Conservation (phyloP, 2,329 filamentous ascomycete species). For the Zymoseptoria ardabiliae region DNA sequence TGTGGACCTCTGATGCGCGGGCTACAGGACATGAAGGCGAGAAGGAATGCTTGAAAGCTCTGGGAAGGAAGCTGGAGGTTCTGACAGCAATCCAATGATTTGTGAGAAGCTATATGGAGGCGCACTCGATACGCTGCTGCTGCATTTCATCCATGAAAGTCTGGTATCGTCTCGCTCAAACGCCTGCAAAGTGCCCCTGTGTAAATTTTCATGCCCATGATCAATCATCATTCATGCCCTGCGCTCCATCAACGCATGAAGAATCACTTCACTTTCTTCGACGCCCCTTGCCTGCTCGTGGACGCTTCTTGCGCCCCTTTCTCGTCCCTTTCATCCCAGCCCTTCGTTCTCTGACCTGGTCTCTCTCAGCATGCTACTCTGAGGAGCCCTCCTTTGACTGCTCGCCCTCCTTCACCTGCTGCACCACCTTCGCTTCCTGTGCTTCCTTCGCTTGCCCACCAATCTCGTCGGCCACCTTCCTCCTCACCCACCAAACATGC, state of each 20-base stretch:
- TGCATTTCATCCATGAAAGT: background rate
- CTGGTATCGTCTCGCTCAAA: background rate
- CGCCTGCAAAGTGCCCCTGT: background rate
- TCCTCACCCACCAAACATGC: background rate
- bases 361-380: background rate
- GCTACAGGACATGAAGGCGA: background rate
- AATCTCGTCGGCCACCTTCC: background rate
- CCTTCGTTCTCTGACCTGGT: background rate
- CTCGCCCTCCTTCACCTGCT: background rate
- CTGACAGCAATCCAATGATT: background rate
- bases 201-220: background rate
- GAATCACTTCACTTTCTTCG: background rate
- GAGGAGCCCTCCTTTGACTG: background rate
- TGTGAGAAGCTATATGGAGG: background rate
- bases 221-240: background rate
- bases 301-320: background rate
- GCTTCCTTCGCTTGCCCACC: conserved; percentile 1
- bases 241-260: background rate
- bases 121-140: background rate
- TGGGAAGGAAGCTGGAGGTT: background rate
- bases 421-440: too few species aligned
- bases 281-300: background rate
- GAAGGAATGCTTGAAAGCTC: background rate
- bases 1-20: conserved; percentile 48
- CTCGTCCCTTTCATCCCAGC: too few species aligned